Evolutionary conservation across 164 flowering plant species (phyloP).

Genomic region (Vitis amurensis): DNA sequence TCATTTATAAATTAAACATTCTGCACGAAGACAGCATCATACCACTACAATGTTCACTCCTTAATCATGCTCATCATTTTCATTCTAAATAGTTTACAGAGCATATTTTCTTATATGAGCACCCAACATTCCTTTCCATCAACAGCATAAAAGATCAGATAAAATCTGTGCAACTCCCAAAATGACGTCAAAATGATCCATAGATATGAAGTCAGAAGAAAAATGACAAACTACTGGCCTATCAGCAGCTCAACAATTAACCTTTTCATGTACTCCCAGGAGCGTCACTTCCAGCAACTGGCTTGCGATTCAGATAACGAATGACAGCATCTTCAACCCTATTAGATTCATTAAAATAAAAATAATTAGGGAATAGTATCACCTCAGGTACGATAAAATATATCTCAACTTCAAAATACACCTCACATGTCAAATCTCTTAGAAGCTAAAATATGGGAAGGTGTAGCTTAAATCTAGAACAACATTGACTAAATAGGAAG

Average conservation of each 20-base stretch:
- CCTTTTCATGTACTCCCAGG: constrained; percentile 39
- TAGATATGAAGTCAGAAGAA: neutral
- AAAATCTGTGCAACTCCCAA: neutral
- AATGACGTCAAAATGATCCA: neutral
- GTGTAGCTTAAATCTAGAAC: neutral
- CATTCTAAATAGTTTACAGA: too few relatives aligned
- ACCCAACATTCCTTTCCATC: too few relatives aligned
- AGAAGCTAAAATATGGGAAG: neutral
- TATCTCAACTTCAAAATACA: neutral
- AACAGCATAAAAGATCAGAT: too few relatives aligned
- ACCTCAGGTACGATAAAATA: neutral
- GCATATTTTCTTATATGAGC: too few relatives aligned
- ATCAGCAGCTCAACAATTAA: neutral
- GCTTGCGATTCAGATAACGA: constrained; percentile 62
- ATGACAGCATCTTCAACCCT: constrained; percentile 88
- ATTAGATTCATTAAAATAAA: constrained; percentile 2
- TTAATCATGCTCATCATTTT: too few relatives aligned
- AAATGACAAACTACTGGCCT: neutral
- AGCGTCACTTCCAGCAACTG: constrained; percentile 41
- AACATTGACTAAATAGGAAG: neutral
- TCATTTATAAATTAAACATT: too few relatives aligned
- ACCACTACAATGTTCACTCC: too few relatives aligned
- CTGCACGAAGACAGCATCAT: too few relatives aligned
- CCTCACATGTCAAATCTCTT: neutral
- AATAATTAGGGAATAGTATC: neutral